Base-by-base conservation (phyloP, 2,329 filamentous ascomycete species). In the Gaeumannomyces sp. region DNA sequence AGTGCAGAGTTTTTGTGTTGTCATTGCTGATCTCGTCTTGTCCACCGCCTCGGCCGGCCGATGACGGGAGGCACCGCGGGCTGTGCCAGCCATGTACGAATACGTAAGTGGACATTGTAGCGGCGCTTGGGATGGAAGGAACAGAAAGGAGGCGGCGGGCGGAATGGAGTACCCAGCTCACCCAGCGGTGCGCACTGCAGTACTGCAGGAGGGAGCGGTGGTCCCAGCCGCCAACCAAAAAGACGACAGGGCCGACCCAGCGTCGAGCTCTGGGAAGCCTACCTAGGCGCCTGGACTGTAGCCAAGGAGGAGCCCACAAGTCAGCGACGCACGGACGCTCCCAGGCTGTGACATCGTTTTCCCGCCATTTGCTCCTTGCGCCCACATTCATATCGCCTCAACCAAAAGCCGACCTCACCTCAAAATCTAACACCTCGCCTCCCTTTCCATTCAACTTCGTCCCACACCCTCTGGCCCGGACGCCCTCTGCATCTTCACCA, bases 371-470 rank as follows among this genome's bases (percentile, higher is more conserved):
- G 28, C 58, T 64, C 33, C 38, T 60, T 59, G 45, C 61, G 61
- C 61, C 61, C 61, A 62, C 61, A 58, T 59, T 53, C 62, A 63
- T 53, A 63, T 56, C 62, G 62, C 50, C 62, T 63, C 62, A 63
- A 63, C 62, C 62, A 63, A 63, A 72, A 70, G 69, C 70, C 66
- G 68, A 69, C 70, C 65, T 73, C 72, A 73, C 72, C 71, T 74
- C 73, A 74, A 73, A 73, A 72, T 73, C 72, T 74, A 72, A 73
- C 73, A 71, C 75, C 75, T 73, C 72, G 45, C 45, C 45, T 74
- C 73, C 71, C 74, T 73, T 72, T 74, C 71, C 74, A 75, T 71
- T 71, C 72, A 73, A 72, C 71, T 73, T 70, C 73, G 70, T 71
- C 70, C 66, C 68, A 71, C 72, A 71, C 73, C 73, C 72, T 73